A percentile compares a stretch with the other conserved stretches of the same genome.
Evolutionary conservation across 169 alveolate genomes (phyloP).

Genomic region (Perkinsus olseni): DNA sequence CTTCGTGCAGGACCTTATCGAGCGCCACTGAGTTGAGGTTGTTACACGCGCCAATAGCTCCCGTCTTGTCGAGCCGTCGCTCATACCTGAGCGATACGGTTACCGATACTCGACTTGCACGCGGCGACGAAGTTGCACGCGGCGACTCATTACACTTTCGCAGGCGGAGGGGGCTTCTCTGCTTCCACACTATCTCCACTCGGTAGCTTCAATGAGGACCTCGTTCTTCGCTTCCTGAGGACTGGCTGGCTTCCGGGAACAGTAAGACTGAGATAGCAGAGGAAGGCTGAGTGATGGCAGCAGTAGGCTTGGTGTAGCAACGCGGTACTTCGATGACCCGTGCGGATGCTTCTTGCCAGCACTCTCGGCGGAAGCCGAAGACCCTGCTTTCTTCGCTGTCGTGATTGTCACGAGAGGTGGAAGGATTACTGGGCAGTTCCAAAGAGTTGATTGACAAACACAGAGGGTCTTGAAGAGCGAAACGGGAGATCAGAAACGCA

Average conservation of each 20-base stretch:
- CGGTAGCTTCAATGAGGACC: not conserved
- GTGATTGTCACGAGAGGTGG: not conserved
- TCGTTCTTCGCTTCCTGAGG: not conserved
- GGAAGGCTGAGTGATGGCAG: not conserved
- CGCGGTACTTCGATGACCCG: not conserved
- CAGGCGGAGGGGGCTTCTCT: not conserved
- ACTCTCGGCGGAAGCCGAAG: not conserved
- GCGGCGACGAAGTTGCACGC: not conserved
- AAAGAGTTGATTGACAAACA: not conserved
- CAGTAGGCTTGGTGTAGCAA: too few species aligned
- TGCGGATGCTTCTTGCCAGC: not conserved
- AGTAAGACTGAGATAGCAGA: not conserved
- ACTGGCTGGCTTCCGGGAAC: not conserved
- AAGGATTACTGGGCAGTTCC: too few species aligned
- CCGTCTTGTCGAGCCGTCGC: not conserved
- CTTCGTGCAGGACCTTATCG: not conserved
- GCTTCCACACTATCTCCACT: not conserved
- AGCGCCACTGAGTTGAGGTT: not conserved
- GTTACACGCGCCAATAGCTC: not conserved
- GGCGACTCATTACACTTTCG: not conserved
- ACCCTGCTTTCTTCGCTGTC: not conserved
- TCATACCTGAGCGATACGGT: not conserved
- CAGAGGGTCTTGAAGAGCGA: not conserved
- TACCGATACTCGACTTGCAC: too few species aligned
- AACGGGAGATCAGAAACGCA: not conserved